Evolutionary conservation across 495 filamentous ascomycete species (phyloP).

Genomic region (Parmelia sp.): DNA sequence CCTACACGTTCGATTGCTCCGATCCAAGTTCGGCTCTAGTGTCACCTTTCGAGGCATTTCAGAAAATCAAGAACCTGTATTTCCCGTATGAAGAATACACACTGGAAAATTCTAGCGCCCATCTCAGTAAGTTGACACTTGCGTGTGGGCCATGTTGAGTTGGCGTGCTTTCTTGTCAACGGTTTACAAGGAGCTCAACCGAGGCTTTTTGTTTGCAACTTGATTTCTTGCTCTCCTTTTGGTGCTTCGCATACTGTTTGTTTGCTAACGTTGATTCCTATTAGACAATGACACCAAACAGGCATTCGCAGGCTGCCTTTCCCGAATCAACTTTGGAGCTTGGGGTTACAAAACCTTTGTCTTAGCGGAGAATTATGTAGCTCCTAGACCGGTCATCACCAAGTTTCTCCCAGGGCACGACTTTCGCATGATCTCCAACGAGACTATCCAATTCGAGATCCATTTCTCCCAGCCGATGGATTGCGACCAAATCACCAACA

Average conservation of each 20-base stretch:
- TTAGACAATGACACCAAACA: conserved; percentile 22
- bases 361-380: conserved; percentile 21
- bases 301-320: conserved; percentile 24
- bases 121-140: conserved; percentile 53
- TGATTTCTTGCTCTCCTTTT: not conserved
- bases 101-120: conserved; percentile 26
- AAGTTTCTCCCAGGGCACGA: conserved; percentile 28
- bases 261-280: conserved; percentile 23
- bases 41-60: conserved; percentile 37
- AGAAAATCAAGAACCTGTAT: conserved; percentile 44
- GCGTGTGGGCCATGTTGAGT: conserved; percentile 18
- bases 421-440: conserved; percentile 25
- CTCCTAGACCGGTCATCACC: conserved; percentile 25
- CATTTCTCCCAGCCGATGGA: conserved; percentile 53
- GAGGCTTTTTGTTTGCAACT: not conserved
- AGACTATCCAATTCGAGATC: conserved; percentile 41
- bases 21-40: conserved; percentile 34
- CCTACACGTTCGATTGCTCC: conserved; percentile 39
- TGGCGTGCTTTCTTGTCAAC: not conserved
- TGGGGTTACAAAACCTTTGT: conserved; percentile 27
- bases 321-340: conserved; percentile 11
- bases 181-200: not conserved
- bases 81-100: conserved; percentile 45
- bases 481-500: conserved; percentile 42
- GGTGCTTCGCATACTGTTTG: not conserved